phyloP scores from a whole-genome alignment of 2,329 filamentous ascomycete genomes.

The Didymella arachidicola region DNA sequence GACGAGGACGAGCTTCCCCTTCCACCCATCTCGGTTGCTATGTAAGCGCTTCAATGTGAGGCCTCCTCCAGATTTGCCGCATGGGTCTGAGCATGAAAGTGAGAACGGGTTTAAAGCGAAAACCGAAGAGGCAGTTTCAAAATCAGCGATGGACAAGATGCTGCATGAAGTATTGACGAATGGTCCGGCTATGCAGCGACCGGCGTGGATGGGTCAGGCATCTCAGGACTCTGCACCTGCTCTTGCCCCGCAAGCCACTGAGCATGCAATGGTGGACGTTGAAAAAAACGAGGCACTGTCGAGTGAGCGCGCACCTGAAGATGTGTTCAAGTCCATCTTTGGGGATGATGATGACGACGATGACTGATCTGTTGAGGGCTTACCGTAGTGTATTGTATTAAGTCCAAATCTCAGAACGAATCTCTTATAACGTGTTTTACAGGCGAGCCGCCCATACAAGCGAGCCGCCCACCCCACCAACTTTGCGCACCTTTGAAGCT shows the following conservation, averaged over 20 bases:
- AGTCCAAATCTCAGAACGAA: too few species aligned
- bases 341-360: conserved; percentile 72
- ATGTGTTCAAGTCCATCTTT: conserved; percentile 92
- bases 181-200: conserved; percentile 40
- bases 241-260: conserved; percentile 6
- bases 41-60: conserved; percentile 95
- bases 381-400: background rate
- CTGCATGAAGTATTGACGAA: conserved; percentile 41
- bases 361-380: background rate
- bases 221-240: conserved; percentile 8
- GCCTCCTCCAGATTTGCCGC: conserved; percentile 71
- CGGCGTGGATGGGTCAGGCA: conserved; percentile 38
- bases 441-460: too few species aligned
- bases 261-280: conserved; percentile 64
- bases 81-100: conserved; percentile 57
- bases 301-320: conserved; percentile 75
- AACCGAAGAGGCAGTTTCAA: conserved; percentile 60
- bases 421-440: too few species aligned
- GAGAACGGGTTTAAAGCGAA: conserved; percentile 34
- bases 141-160: conserved; percentile 58
- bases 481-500: too few species aligned
- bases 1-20: conserved; percentile 76
- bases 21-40: conserved; percentile 82
- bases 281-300: conserved; percentile 82
- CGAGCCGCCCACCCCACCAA: too few species aligned